Evolutionary conservation across 2,329 filamentous ascomycete species (phyloP), one percentile per base, ranked within the genome.

Genomic region (Pyricularia grisea): DNA sequence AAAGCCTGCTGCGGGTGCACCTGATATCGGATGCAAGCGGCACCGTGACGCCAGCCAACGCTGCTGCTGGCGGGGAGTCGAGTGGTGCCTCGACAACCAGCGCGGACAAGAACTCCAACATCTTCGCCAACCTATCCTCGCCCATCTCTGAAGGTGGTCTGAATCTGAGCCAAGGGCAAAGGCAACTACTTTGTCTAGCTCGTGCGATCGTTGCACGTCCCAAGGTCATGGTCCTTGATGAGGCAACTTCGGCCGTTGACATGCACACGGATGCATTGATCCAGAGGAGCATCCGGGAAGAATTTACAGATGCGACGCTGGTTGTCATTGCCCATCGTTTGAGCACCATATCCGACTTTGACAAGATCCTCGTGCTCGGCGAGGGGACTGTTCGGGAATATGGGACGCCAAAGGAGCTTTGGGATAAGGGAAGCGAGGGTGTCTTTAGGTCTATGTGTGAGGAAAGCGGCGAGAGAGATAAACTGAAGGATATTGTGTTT

Each of bases 201-300:
- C 88, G 88, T 67, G 90, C 88, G 67, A 92, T 93, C 72, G 87
- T 92, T 28, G 84, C 87, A 0, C 84, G 88, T 0, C 90, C 91
- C 3, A 90, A 90, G 75, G 88, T 94, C 73, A 90, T 94, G 86
- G 87, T 94, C 1, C 84, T 94, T 1, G 91, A 94, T 75, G 91
- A 94, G 79, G 91, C 92, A 0, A 94, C 92, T 0, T 90, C 87
- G 3, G 90, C 91, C 0, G 90, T 94, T 2, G 91, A 93, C 76
- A 92, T 92, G 88, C 82, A 84, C 60, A 93, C 91, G 0, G 91
- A 94, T 75, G 81, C 84, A 0, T 83, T 92, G 30, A 93, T 93
- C 74, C 91, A 93, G 79, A 84, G 88, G 6, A 88, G 84, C 67
- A 92, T 93, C 73, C 84, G 90, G 27, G 87, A 90, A 74, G 89